These are phyloP conservation scores for carrot (Daucus carota) DNA, from an alignment of 129 eudicot genomes.

Conservation along the genomic window DH1_v3.0 NC_030383.2:5264501-5265000, in stretches of 20 bases:
- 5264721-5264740: conserved; percentile 59
- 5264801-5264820: neutral
- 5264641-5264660: neutral
- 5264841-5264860: neutral
- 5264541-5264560: neutral
- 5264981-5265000: conserved; percentile 90
- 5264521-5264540: neutral
- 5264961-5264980: conserved; percentile 34
- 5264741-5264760: conserved; percentile 94
- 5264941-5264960: neutral
- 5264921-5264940: neutral
- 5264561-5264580: neutral
- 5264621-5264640: conserved; percentile 23
- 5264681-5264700: neutral
- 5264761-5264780: conserved; percentile 79
- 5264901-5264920: neutral
- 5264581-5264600: neutral
- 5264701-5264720: conserved; percentile 41
- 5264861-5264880: neutral
- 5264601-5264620: conserved; percentile 10
- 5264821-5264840: neutral
- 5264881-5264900: neutral
- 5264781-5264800: conserved; percentile 30
- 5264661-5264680: neutral
- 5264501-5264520: neutral